These are phyloP conservation scores for Jacaranda copaia DNA, from an alignment of 257 asterid species.

Conservation along the genomic window DNA sequence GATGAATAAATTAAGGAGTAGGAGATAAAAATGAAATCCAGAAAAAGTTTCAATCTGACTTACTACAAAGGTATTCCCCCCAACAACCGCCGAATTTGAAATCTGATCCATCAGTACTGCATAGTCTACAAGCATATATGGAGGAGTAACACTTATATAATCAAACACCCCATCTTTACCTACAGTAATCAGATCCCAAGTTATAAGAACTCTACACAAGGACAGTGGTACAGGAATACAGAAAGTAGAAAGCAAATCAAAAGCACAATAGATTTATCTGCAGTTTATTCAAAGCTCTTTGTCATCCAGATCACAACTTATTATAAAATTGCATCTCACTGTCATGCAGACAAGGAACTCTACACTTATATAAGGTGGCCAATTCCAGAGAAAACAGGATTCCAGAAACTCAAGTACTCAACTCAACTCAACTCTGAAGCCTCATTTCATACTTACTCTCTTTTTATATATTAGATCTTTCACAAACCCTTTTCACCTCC, in stretches of 20 bases:
- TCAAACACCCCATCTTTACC: conserved; percentile 77
- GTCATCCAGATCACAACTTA: conserved; percentile 1
- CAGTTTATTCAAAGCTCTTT: neutral
- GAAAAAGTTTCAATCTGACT: conserved; percentile 38
- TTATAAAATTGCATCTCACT: neutral
- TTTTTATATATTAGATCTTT: neutral
- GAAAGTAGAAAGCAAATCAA: conserved; percentile 5
- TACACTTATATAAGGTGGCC: too few relatives aligned
- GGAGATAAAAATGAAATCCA: conserved; percentile 4
- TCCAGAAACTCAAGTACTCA: too few relatives aligned
- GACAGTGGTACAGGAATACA: neutral
- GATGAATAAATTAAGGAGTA: conserved; percentile 7
- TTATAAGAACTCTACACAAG: conserved; percentile 32
- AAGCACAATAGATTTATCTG: neutral
- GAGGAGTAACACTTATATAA: conserved; percentile 94
- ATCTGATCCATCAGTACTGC: conserved; percentile 80
- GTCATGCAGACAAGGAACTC: neutral
- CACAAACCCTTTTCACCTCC: neutral
- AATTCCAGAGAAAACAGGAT: too few relatives aligned
- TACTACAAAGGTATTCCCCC: conserved; percentile 87
- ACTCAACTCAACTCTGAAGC: neutral
- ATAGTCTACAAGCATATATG: conserved; percentile 88
- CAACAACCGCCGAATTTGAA: conserved; percentile 72
- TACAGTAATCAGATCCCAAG: conserved; percentile 37
- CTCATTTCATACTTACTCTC: neutral